phyloP scores from a whole-genome alignment of 2,329 filamentous ascomycete species.

The Diplodia scrobiculata region DNA sequence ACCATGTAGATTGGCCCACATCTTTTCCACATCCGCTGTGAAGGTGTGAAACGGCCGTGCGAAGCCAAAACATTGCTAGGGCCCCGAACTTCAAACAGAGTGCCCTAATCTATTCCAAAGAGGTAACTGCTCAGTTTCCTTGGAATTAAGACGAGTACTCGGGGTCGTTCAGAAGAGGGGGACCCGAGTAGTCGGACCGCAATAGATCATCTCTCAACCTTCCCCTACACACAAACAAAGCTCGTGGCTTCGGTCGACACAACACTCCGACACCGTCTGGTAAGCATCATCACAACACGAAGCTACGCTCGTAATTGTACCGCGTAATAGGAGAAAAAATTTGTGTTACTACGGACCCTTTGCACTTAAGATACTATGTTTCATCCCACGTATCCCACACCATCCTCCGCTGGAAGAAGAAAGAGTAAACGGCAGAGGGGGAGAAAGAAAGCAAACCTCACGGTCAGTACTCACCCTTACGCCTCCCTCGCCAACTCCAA shows the following conservation, averaged over 20 bases:
- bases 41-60: background rate
- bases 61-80: background rate
- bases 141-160: background rate
- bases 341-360: background rate
- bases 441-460: background rate
- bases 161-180: background rate
- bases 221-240: background rate
- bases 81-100: background rate
- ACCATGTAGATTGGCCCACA: too few relatives aligned
- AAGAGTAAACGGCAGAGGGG: background rate
- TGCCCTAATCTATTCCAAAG: background rate
- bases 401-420: background rate
- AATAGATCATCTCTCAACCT: background rate
- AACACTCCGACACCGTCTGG: background rate
- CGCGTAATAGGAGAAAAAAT: background rate
- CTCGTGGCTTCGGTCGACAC: background rate
- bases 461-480: background rate
- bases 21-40: too few relatives aligned
- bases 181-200: too few relatives aligned
- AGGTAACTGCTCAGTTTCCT: background rate
- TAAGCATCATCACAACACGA: too few relatives aligned
- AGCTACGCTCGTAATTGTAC: background rate
- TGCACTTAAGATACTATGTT: too few relatives aligned
- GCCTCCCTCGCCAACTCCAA: slow-evolving; percentile 5
- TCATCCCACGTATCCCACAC: too few relatives aligned